phyloP scores from a whole-genome alignment of 371 early-diverging fungal genomes.

The Catenaria anguillulae region DNA sequence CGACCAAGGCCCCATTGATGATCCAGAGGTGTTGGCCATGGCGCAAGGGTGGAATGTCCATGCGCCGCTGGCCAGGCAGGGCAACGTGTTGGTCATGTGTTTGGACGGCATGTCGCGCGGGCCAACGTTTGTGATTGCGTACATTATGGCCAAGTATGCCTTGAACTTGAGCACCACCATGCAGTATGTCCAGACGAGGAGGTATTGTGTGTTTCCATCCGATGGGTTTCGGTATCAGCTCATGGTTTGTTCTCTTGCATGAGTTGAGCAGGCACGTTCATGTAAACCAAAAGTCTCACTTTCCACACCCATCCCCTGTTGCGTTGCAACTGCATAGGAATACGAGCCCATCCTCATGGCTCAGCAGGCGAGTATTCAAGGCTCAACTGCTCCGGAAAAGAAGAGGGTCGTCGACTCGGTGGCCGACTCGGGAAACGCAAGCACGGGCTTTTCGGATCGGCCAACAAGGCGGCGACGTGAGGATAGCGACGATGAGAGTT shows the following conservation, averaged over 20 bases:
- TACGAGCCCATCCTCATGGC: too few species aligned
- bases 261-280: too few species aligned
- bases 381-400: too few species aligned
- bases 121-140: constrained; percentile 76
- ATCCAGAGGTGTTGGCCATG: not conserved
- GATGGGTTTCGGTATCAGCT: constrained; percentile 66
- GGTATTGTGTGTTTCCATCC: constrained; percentile 73
- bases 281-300: too few species aligned
- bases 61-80: constrained; percentile 6
- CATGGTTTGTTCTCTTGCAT: not conserved
- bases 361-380: too few species aligned
- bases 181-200: constrained; percentile 58
- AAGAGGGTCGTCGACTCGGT: too few species aligned
- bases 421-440: too few species aligned
- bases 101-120: constrained; percentile 72
- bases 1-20: not conserved
- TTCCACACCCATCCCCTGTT: too few species aligned
- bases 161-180: constrained; percentile 54
- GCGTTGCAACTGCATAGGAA: too few species aligned
- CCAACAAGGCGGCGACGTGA: too few species aligned
- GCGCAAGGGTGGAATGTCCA: not conserved
- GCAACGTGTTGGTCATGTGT: constrained; percentile 64
- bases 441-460: too few species aligned
- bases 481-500: too few species aligned
- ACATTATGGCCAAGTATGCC: constrained; percentile 56